Evolutionary conservation across 176 grass and related monocot genomes (phyloP), one percentile per base, ranked within the genome.

Genomic region (Chloris gayana): DNA sequence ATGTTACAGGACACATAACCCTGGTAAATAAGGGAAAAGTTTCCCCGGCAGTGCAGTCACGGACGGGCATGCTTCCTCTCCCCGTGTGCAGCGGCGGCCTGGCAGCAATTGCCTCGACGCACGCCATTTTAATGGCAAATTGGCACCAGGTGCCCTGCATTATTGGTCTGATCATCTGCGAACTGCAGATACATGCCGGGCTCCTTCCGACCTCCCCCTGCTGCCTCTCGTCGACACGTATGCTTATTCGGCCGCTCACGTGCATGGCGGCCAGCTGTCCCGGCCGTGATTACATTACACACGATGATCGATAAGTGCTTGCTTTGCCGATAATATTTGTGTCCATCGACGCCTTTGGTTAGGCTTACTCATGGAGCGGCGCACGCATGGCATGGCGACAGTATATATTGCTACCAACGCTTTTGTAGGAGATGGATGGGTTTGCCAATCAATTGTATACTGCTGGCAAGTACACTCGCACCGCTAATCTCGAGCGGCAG

Each of bases 251-350:
- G 18, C n/a, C n/a, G n/a, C 21, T 50, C 44, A 9, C 35, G 21
- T 14, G 44, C 76, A 67, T 78, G 61, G 45, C 7, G 45, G 79
- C 79, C 79, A 87, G 85, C 85, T 82, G 67, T 38, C 25, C 24
- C 4, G 14, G n/a, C n/a, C 13, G 72, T 18, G 72, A 29, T 7
- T 49, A 6, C 26, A 39, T 25, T 37, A 17, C 73, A 35, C 49
- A 76, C 56, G 70, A 30, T 68, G 41, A 9, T 37, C 29, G 29
- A 4, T 87, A 51, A 76, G 76, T 47, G 27, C 31, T 84, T 26
- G 74, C 75, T 84, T 88, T 69, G 80, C 35, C 50, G 18, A 39
- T 33, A 88, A 79, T 73, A 33, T 59, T 61, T 38, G 73, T 17
- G 6, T 6, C 26, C 49, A 14, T 18, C 29, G 3, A 65, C 6